phyloP scores from a whole-genome alignment of 345 rosid species.

The Abelmoschus esculentus region DNA sequence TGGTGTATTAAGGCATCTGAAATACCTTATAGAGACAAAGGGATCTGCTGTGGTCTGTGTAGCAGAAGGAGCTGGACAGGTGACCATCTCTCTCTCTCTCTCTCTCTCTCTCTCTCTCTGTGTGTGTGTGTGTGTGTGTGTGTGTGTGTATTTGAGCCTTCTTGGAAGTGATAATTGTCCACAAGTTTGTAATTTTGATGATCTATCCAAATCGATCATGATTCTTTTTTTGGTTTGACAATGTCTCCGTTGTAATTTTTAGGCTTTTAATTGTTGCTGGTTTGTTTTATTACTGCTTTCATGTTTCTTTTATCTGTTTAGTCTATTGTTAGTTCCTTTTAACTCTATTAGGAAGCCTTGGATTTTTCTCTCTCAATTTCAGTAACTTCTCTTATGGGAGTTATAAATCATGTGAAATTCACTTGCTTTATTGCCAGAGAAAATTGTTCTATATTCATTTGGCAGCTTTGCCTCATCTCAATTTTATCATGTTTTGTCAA shows the following conservation, averaged over 20 bases:
- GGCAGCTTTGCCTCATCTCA: background rate
- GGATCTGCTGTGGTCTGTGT: constrained; percentile 96
- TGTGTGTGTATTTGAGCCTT: background rate
- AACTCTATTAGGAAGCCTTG: background rate
- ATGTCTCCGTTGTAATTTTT: background rate
- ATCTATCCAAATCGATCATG: background rate
- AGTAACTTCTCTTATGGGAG: background rate
- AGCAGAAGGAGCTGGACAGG: constrained; percentile 99
- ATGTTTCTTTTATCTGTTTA: background rate
- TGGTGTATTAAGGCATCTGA: constrained; percentile 83
- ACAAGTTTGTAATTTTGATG: background rate
- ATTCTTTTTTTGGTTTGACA: background rate
- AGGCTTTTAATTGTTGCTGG: background rate
- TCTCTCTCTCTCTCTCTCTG: too few relatives aligned
- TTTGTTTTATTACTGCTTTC: background rate
- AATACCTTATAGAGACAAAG: constrained; percentile 82
- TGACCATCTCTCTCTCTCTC: constrained; percentile 7
- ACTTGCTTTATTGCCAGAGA: background rate
- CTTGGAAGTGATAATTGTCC: background rate
- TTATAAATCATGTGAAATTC: background rate
- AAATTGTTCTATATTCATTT: background rate
- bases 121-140: too few relatives aligned
- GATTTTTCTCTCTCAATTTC: background rate
- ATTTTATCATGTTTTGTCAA: background rate
- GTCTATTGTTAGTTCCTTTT: background rate